Conservation (phyloP, 305 asterid species). For the Solanum chacoense region DNA sequence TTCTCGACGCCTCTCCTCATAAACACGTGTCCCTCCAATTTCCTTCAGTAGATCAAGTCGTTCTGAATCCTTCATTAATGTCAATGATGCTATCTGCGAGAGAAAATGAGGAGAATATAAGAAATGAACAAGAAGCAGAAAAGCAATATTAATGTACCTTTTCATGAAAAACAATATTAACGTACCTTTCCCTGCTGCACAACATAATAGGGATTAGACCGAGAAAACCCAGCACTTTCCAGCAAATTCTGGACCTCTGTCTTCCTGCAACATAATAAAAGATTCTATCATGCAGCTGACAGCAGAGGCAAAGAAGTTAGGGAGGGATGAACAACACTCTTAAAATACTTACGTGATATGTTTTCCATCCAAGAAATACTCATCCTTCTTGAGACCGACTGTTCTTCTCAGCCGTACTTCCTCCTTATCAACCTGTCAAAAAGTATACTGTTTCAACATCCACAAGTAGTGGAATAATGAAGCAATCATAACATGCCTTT, state of each 20-base stretch:
- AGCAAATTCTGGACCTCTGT: conserved; percentile 97
- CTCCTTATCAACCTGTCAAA: conserved; percentile 83
- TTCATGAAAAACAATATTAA: neutral
- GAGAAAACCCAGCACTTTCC: conserved; percentile 99
- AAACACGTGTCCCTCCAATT: conserved; percentile 98
- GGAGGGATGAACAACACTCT: neutral
- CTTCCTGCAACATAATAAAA: conserved; percentile 46
- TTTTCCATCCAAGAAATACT: conserved; percentile 94
- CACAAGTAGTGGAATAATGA: neutral
- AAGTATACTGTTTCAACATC: neutral
- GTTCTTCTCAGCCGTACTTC: conserved; percentile 98
- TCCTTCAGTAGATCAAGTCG: conserved; percentile 96
- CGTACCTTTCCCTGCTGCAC: conserved; percentile 98
- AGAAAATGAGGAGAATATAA: conserved; percentile 16
- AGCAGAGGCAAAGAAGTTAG: neutral
- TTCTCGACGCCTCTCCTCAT: conserved; percentile 97
- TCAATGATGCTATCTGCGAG: conserved; percentile 74
- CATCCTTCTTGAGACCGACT: conserved; percentile 90
- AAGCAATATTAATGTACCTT: conserved; percentile 34
- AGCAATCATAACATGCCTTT: neutral
- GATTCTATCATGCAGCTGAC: conserved; percentile 7
- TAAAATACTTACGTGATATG: conserved; percentile 78
- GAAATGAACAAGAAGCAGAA: neutral
- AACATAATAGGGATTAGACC: conserved; percentile 98
- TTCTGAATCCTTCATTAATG: conserved; percentile 93